These are phyloP conservation scores for Claviceps cyperi DNA, from an alignment of 2,329 filamentous ascomycete species.

Conservation along the genomic window DNA sequence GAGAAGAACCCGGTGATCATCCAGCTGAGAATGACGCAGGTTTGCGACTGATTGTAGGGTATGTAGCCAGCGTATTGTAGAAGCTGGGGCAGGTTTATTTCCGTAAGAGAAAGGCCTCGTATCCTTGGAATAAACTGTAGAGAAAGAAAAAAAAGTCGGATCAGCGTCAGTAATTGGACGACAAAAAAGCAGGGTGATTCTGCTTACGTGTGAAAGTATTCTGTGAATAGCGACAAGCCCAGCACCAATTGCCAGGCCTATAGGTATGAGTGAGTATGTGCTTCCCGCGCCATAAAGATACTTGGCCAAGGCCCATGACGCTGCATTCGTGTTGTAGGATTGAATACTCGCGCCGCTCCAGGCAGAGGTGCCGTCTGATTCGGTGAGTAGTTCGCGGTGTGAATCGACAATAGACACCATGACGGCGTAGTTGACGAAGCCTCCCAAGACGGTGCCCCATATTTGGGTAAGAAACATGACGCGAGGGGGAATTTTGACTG, in stretches of 20 bases:
- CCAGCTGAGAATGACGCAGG: conserved; percentile 36
- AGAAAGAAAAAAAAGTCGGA: not conserved
- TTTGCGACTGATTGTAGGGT: conserved; percentile 26
- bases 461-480: conserved; percentile 26
- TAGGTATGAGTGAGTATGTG: conserved; percentile 22
- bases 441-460: conserved; percentile 25
- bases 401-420: conserved; percentile 29
- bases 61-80: conserved; percentile 4
- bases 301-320: conserved; percentile 21
- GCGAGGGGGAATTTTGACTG: conserved; percentile 21
- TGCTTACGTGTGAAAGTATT: not conserved
- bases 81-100: conserved; percentile 4
- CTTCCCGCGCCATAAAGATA: conserved; percentile 26
- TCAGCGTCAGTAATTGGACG: no score
- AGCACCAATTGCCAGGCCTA: conserved; percentile 28
- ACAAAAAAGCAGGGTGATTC: not conserved
- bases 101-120: not conserved
- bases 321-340: conserved; percentile 24
- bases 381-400: conserved; percentile 25
- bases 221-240: conserved; percentile 10
- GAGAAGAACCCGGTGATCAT: conserved; percentile 30
- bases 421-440: conserved; percentile 30
- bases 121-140: conserved; percentile 2
- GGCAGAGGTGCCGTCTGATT: conserved; percentile 26
- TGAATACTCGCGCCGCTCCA: conserved; percentile 36